Evolutionary conservation across 768 basidiomycete genomes (phyloP), one percentile per base, ranked within the genome.

Genomic region (Cystofilobasidium bisporidii): DNA sequence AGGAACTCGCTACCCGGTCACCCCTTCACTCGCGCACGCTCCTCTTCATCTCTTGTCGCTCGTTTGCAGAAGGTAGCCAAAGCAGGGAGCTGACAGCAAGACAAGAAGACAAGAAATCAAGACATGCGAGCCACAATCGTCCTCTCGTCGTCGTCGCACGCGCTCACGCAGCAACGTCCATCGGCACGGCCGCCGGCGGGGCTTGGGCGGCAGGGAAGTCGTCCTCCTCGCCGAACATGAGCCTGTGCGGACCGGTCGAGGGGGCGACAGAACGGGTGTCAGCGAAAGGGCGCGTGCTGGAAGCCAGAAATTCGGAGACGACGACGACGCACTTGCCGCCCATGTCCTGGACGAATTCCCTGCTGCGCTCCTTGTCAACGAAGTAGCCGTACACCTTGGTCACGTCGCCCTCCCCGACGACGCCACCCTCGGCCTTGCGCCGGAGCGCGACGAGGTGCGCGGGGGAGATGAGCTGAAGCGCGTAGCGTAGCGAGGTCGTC

Each of bases 401-500:
- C 38, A 98, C 80, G 76, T 98, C 94, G 60, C 87, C 85, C 0
- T 89, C 87, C 47, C 87, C 89, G 14, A 98, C 92, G 38, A 81
- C 80, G 28, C 53, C 53, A 4, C 9, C 30, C 63, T 86, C 86
- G 3, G 72, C 70, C 70, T 90, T 92, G 36, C 94, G 84, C 73
- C 91, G 87, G 70, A 84, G 82, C 9, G 94, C 88, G 22, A 94
- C 80, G 55, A 96, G 84, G 71, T 89, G 86, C 0, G 88, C 89
- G 58, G 91, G 91, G 1, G 93, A 92, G 71, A 99, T 98, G 65
- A 97, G 80, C 78, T 98, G 94, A 53, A 98, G 83, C 0, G 91
- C 88, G 74, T 96, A 98, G 65, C 94, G 87, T 47, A 98, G 81
- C 0, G 92, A 96, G 9, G 94, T 93, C 71, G 91, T 84, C 70